Evolutionary conservation across 1,284 basidiomycete genomes (phyloP).

Genomic region (Apiotrichum sp.): DNA sequence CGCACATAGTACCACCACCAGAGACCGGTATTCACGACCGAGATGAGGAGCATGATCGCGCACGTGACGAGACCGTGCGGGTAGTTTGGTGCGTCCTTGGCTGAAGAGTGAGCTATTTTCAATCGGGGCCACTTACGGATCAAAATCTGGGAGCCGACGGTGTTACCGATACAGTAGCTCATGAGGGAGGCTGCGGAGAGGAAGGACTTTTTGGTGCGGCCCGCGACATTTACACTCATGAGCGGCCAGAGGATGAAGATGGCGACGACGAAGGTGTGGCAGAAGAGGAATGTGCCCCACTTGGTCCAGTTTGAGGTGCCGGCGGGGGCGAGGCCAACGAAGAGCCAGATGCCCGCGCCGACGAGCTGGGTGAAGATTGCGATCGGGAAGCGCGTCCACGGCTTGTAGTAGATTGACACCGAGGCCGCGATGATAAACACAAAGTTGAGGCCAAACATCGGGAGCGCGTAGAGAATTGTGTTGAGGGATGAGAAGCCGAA

Average conservation of each 20-base stretch:
- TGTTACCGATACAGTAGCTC: constrained; percentile 28
- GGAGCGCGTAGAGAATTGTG: constrained; percentile 14
- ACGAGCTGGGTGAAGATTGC: constrained; percentile 17
- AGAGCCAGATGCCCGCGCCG: constrained; percentile 21
- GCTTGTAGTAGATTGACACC: constrained; percentile 10
- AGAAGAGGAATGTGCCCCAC: constrained; percentile 24
- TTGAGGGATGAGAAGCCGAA: constrained; percentile 27
- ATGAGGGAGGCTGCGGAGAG: constrained; percentile 15
- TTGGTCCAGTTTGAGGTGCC: constrained; percentile 18
- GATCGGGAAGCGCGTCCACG: constrained; percentile 19
- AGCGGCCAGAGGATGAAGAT: constrained; percentile 33
- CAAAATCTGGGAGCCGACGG: constrained; percentile 27
- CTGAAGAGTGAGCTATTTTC: not conserved
- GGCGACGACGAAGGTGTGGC: constrained; percentile 14
- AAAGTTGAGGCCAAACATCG: constrained; percentile 13
- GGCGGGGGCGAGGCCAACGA: constrained; percentile 17
- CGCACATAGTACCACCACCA: constrained; percentile 26
- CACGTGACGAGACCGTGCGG: constrained; percentile 18
- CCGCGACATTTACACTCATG: constrained; percentile 28
- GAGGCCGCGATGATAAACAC: constrained; percentile 12
- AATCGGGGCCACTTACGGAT: constrained; percentile 3
- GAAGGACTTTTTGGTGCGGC: constrained; percentile 32
- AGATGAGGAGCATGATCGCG: constrained; percentile 19
- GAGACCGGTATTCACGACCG: constrained; percentile 12
- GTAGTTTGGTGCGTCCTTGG: constrained; percentile 24